Evolutionary conservation across 208 protist species (phyloP).

Genomic region (Leishmania mexicana): DNA sequence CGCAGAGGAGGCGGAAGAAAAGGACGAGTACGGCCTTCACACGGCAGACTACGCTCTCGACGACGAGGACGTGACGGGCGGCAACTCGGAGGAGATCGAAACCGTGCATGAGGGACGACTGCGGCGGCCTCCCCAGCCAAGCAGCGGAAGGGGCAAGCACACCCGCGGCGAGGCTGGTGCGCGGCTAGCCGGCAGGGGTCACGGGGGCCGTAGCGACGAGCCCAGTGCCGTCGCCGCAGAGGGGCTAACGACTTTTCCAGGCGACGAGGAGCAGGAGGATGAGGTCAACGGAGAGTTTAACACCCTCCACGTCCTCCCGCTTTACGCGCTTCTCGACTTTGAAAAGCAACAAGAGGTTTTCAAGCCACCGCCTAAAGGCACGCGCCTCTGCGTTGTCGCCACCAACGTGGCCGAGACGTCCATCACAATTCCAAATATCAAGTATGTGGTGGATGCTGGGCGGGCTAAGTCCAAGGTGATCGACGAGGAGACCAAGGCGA

Average conservation of each 20-base stretch:
- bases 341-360: conserved; percentile 96
- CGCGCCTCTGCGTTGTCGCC: conserved; percentile 97
- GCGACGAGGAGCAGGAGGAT: conserved; percentile 40
- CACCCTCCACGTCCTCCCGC: conserved; percentile 96
- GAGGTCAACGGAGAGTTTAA: conserved; percentile 88
- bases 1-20: conserved; percentile 15
- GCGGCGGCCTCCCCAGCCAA: conserved; percentile 12
- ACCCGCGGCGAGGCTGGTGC: conserved; percentile 15
- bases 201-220: not conserved
- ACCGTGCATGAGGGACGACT: conserved; percentile 30
- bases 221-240: conserved; percentile 10
- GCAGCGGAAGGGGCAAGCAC: conserved; percentile 27
- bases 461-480: conserved; percentile 97
- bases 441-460: conserved; percentile 98
- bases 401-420: conserved; percentile 99
- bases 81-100: conserved; percentile 16
- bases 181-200: conserved; percentile 9
- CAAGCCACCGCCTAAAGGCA: conserved; percentile 80
- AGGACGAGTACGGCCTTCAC: conserved; percentile 44
- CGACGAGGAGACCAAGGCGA: conserved; percentile 96
- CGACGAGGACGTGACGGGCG: conserved; percentile 26
- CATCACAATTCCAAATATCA: conserved; percentile 99
- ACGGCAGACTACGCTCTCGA: conserved; percentile 55
- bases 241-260: conserved; percentile 8
- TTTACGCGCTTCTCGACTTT: conserved; percentile 97